Conservation (phyloP, 139 green algal genomes). For the Parachlorella kessleri region DNA sequence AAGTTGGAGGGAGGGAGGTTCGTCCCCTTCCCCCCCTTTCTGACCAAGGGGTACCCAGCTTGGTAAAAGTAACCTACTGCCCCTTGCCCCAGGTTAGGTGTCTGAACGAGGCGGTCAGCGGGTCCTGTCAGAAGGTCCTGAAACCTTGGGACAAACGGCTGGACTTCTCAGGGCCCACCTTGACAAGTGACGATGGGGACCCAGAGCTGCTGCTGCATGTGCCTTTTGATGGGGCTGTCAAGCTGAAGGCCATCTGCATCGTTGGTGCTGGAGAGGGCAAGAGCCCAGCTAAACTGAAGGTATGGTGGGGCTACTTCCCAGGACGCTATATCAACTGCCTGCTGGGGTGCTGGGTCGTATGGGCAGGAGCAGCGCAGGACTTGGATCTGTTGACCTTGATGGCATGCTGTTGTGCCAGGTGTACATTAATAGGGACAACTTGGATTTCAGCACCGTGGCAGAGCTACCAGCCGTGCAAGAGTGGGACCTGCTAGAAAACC, state of each 20-base stretch:
- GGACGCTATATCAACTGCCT: too few species aligned
- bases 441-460: constrained; percentile 76
- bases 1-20: too few species aligned
- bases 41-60: too few species aligned
- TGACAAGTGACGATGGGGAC: constrained; percentile 85
- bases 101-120: constrained; percentile 75
- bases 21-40: too few species aligned
- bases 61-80: neutral
- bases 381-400: too few species aligned
- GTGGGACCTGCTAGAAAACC: constrained; percentile 78
- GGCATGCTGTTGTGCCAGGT: too few species aligned
- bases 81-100: constrained; percentile 63
- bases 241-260: constrained; percentile 83
- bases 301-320: too few species aligned
- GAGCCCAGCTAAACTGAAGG: constrained; percentile 60
- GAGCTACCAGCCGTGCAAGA: constrained; percentile 74
- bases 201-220: constrained; percentile 90
- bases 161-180: constrained; percentile 28
- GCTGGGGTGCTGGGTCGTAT: too few species aligned
- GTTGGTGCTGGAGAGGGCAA: constrained; percentile 52
- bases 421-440: constrained; percentile 83
- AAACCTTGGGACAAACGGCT: constrained; percentile 71
- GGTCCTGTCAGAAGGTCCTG: constrained; percentile 67
- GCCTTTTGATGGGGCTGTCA: constrained; percentile 82
- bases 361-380: too few species aligned